Evolutionary conservation across 805 yeast genomes (phyloP), one percentile per base, ranked within the genome.

Genomic region (Metschnikowia amazonensis): DNA sequence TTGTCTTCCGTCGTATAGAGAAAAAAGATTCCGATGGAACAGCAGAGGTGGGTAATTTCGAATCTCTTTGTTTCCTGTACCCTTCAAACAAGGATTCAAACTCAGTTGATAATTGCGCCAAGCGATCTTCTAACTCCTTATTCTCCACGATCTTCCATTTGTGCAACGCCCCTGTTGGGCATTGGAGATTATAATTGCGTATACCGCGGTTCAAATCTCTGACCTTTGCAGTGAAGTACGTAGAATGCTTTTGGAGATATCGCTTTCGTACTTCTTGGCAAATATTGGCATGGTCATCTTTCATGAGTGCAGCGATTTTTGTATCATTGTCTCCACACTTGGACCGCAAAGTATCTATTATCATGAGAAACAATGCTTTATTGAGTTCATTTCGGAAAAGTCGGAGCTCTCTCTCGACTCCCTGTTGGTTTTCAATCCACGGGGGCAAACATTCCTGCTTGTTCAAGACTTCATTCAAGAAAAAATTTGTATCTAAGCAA

Each of bases 371-470:
- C 29, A 79, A 79, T 24, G 65, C 64, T 2, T 56, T 44, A 33
- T 69, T 74, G 25, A 82, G 44, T 29, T 70, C 70, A 0, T 53
- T 49, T 43, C 89, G 63, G 44, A 86, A 80, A 0, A 57, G 57
- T 2, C 55, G 59, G 7, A 85, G 70, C 30, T 76, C 77, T 2
- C 56, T 48, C 35, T 76, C 74, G 3, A 84, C 78, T 1, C 78
- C 72, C 16, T 77, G 70, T 61, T 86, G 94, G 45, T 79, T 82
- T 55, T 88, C 95, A 30, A 89, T 83, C 97, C 97, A 89, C 0
- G 95, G 95, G 0, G 96, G 96, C 9, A 81, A 68, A 1, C 87
- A 81, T 40, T 87, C 89, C 62, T 89, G 96, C 35, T 79, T 76
- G 50, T 75, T 78, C 46, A 89, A 65, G 36, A 89, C 83, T 50